phyloP scores from a whole-genome alignment of 2,329 filamentous ascomycete genomes.

The Teratosphaeria gauchensis region DNA sequence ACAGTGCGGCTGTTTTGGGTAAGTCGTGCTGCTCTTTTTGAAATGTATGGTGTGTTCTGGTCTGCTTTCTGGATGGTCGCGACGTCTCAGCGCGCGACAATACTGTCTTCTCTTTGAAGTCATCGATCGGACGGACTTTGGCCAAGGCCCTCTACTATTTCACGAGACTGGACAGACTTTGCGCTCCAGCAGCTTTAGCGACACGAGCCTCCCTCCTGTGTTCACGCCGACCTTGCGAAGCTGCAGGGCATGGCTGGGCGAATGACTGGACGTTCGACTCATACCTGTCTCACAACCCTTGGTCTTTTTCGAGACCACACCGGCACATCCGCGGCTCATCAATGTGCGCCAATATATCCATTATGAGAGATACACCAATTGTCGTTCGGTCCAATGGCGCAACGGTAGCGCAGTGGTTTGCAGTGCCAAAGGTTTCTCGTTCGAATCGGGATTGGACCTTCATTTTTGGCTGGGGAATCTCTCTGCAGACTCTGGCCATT shows the following conservation, averaged over 20 bases:
- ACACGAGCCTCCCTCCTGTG: no score
- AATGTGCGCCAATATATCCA: background rate
- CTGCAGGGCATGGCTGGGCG: background rate
- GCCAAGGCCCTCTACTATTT: background rate
- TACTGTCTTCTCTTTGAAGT: background rate
- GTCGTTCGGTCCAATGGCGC: background rate
- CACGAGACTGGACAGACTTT: no score
- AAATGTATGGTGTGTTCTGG: background rate
- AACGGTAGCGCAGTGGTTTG: background rate
- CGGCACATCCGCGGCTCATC: background rate
- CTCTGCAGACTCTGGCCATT: background rate
- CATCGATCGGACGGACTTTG: background rate
- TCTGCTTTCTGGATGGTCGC: background rate
- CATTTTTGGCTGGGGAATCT: background rate
- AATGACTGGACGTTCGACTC: background rate
- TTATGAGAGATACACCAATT: background rate
- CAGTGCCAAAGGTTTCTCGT: constrained; percentile 1
- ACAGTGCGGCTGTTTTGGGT: constrained; percentile 26
- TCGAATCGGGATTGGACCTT: constrained; percentile 1
- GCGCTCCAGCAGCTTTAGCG: no score
- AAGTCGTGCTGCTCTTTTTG: constrained; percentile 6
- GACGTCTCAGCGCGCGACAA: background rate
- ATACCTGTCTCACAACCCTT: background rate
- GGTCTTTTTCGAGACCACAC: background rate
- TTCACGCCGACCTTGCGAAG: background rate